A percentile compares a stretch with the other conserved stretches of the same genome.
phyloP scores from a whole-genome alignment of 257 asterid species.

The Solanum virginianum region DNA sequence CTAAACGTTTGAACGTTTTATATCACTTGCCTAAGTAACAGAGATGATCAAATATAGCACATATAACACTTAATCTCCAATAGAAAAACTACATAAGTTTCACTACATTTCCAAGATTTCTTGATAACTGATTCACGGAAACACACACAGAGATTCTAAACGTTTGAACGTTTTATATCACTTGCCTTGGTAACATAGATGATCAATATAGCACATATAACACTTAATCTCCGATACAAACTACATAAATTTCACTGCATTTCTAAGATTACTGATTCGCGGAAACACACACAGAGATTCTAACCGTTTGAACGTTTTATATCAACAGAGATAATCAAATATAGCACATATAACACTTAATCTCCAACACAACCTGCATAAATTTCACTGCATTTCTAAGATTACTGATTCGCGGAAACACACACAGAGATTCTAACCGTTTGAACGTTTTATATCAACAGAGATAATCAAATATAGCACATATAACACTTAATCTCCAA shows the following conservation, averaged over 20 bases:
- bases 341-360: background rate
- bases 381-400: background rate
- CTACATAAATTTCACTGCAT: background rate
- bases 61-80: background rate
- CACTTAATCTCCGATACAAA: background rate
- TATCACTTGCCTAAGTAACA: constrained; percentile 42
- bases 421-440: background rate
- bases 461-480: background rate
- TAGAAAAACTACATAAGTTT: background rate
- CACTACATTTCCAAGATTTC: background rate
- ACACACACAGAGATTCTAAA: background rate
- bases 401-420: background rate
- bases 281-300: background rate
- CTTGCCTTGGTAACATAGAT: constrained; percentile 53
- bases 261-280: background rate
- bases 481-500: background rate
- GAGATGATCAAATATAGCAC: background rate
- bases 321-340: constrained; percentile 17
- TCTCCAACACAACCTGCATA: background rate
- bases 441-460: constrained; percentile 16
- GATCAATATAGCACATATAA: background rate
- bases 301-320: constrained; percentile 7
- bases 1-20: background rate
- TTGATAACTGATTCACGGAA: background rate
- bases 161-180: constrained; percentile 7